Evolutionary conservation across 2,329 filamentous ascomycete species (phyloP).

Genomic region (Davidsoniella neocaledoniae): DNA sequence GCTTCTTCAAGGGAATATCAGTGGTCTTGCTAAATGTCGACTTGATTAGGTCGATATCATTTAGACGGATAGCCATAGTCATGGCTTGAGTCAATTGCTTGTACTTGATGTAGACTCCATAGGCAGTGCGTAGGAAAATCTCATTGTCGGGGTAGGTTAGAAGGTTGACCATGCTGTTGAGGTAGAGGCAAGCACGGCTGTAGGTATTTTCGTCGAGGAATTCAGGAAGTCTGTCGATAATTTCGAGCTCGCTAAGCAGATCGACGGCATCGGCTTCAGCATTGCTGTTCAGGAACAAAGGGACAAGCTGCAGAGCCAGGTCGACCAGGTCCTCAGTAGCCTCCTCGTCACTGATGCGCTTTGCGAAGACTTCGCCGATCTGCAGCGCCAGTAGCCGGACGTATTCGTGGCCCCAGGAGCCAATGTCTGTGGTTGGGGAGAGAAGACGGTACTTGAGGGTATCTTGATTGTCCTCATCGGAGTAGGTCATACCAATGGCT

Average conservation of each 20-base stretch:
- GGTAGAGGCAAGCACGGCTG: conserved; percentile 83
- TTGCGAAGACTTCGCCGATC: conserved; percentile 86
- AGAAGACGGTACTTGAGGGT: conserved; percentile 90
- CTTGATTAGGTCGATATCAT: conserved; percentile 70
- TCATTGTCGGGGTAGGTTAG: conserved; percentile 97
- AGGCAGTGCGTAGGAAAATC: conserved; percentile 80
- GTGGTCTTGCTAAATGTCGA: conserved; percentile 64
- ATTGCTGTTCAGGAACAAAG: conserved; percentile 92
- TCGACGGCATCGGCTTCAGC: conserved; percentile 97
- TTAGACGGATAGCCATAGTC: conserved; percentile 81
- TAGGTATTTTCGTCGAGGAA: conserved; percentile 93
- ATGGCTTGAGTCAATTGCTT: conserved; percentile 88
- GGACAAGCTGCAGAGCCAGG: conserved; percentile 69
- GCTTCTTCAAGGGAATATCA: conserved; percentile 73
- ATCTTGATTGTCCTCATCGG: conserved; percentile 87
- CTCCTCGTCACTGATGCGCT: conserved; percentile 72
- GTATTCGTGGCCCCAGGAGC: conserved; percentile 97
- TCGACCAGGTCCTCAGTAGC: conserved; percentile 70
- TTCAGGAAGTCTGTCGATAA: conserved; percentile 78
- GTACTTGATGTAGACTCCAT: conserved; percentile 85
- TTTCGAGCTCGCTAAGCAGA: conserved; percentile 90
- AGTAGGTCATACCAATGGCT: conserved; percentile 97
- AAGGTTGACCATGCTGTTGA: conserved; percentile 97
- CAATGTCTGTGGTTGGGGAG: conserved; percentile 79
- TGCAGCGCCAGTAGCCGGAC: conserved; percentile 88